Percentiles rank a stretch among this genome's conserved stretches.
phyloP scores from a whole-genome alignment of 495 filamentous ascomycete species.

The Annulohypoxylon moriforme region DNA sequence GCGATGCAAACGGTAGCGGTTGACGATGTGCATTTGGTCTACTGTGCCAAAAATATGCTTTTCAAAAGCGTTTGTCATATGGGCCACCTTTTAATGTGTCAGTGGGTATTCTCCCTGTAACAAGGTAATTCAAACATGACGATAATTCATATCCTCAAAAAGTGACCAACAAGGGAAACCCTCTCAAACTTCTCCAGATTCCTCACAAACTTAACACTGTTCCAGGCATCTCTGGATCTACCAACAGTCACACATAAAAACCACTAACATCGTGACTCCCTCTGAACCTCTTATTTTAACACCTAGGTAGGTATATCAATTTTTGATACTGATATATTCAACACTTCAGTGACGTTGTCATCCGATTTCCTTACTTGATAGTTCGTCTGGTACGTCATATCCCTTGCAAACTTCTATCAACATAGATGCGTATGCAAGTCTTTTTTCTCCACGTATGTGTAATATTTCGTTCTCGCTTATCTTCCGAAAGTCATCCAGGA shows the following conservation, averaged over 20 bases:
- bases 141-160: not conserved
- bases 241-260: not conserved
- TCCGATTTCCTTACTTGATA: not conserved
- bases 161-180: not conserved
- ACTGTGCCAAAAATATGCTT: not conserved
- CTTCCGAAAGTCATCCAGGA: not conserved
- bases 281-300: not conserved
- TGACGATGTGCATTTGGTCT: not conserved
- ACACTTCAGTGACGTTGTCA: not conserved
- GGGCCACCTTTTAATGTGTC: not conserved
- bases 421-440: not conserved
- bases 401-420: conserved; percentile 6
- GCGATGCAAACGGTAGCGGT: not conserved
- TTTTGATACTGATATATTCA: not conserved
- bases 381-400: not conserved
- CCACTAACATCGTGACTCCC: not conserved
- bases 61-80: not conserved
- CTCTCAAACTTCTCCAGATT: not conserved
- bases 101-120: not conserved
- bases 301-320: not conserved
- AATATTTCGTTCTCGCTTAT: not conserved
- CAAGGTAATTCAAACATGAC: not conserved
- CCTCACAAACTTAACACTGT: not conserved
- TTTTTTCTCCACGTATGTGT: not conserved
- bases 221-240: not conserved